Conservation (phyloP, 2,329 filamentous ascomycete genomes). For the Penicillium sp. region DNA sequence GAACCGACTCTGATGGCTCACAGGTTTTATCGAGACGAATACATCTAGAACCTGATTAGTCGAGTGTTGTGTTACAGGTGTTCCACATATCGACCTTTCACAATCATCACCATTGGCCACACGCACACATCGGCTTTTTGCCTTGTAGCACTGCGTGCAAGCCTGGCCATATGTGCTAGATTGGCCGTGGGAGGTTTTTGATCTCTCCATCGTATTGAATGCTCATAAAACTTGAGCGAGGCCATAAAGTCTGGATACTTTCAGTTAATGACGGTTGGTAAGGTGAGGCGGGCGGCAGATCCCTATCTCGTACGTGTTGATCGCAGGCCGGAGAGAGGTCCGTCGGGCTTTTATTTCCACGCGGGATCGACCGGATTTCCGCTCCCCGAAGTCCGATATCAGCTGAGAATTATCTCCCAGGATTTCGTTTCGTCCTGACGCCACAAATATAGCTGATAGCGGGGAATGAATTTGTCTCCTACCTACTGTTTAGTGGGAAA, state of each 20-base stretch:
- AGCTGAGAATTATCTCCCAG: neutral
- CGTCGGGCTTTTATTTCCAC: neutral
- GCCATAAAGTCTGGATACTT: neutral
- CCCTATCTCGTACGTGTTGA: neutral
- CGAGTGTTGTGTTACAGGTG: neutral
- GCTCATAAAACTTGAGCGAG: neutral
- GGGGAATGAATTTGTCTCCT: no score
- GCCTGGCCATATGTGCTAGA: constrained; percentile 37
- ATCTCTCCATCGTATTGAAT: neutral
- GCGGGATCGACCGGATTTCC: neutral
- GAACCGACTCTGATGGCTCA: constrained; percentile 43
- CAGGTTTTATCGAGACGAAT: constrained; percentile 46
- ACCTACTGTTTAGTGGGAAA: no score
- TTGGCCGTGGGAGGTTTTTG: neutral
- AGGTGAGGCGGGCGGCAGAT: neutral
- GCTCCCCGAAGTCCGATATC: neutral
- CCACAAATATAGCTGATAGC: no score
- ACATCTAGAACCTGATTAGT: constrained; percentile 33
- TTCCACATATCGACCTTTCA: constrained; percentile 31
- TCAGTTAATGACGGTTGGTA: neutral
- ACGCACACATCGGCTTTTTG: constrained; percentile 40
- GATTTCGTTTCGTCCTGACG: no score
- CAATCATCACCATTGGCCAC: constrained; percentile 26
- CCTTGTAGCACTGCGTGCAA: constrained; percentile 40
- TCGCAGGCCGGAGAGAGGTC: neutral